These are phyloP conservation scores for Colletotrichum incanum DNA, from an alignment of 2,329 filamentous ascomycete species.

Conservation along the genomic window DNA sequence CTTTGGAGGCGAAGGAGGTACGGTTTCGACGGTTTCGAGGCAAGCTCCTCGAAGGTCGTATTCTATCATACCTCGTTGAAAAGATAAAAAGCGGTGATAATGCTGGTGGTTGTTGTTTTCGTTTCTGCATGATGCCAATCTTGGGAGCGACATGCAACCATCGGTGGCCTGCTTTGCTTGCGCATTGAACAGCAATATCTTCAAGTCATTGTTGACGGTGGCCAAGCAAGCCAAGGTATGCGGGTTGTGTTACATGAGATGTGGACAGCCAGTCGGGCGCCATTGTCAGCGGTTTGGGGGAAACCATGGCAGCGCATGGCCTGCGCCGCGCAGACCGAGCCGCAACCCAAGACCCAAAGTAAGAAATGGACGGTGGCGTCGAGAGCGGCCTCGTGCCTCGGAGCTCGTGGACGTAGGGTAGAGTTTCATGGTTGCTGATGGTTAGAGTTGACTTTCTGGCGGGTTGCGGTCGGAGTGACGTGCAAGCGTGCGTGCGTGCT, in stretches of 20 bases:
- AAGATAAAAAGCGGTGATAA: neutral
- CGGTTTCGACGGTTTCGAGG: conserved; percentile 41
- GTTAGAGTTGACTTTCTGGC: conserved; percentile 18
- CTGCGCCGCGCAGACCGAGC: neutral
- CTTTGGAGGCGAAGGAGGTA: conserved; percentile 6
- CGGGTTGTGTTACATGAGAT: conserved; percentile 1
- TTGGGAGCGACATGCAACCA: neutral
- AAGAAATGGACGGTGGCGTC: neutral
- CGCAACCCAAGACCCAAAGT: neutral
- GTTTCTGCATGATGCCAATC: conserved; percentile 22
- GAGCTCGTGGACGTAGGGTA: neutral
- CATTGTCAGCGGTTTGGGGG: neutral
- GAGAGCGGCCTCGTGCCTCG: conserved; percentile 20
- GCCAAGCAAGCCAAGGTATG: conserved; percentile 14
- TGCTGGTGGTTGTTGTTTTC: neutral
- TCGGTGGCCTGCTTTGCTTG: neutral
- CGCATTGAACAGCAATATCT: conserved; percentile 21
- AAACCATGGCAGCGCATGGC: neutral
- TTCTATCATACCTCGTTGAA: neutral
- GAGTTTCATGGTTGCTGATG: neutral
- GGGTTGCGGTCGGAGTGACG: conserved; percentile 12
- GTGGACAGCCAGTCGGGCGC: neutral
- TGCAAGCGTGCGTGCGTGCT: conserved; percentile 13
- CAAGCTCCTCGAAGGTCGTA: conserved; percentile 33
- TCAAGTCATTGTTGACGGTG: conserved; percentile 9